Conservation (phyloP, 1,284 basidiomycete species). For the Chiua sp. region DNA sequence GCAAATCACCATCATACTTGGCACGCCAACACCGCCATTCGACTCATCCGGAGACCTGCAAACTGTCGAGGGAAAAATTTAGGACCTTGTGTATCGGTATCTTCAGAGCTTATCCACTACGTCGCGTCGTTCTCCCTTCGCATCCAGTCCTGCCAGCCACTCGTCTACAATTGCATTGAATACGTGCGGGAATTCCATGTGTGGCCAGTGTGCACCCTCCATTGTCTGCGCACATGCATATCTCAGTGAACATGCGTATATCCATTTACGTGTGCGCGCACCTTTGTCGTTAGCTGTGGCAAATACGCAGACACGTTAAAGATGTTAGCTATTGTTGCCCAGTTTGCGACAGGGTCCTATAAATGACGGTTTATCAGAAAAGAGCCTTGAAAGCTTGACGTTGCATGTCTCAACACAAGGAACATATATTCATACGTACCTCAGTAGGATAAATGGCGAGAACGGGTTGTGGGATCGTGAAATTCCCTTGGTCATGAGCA, state of each 20-base stretch:
- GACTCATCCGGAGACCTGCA: too few relatives aligned
- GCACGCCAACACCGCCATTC: too few relatives aligned
- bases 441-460: constrained; percentile 60
- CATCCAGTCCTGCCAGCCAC: constrained; percentile 41
- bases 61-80: too few relatives aligned
- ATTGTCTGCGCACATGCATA: constrained; percentile 42
- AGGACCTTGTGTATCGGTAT: not conserved
- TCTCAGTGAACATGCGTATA: not conserved
- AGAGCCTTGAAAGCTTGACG: not conserved
- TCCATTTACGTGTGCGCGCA: constrained; percentile 28
- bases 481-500: constrained; percentile 59
- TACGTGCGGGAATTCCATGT: constrained; percentile 56
- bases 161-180: constrained; percentile 51
- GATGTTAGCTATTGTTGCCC: constrained; percentile 48
- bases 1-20: too few relatives aligned
- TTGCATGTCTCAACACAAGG: not conserved
- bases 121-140: not conserved
- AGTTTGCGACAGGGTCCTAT: constrained; percentile 73
- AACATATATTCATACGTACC: constrained; percentile 37
- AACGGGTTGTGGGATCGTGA: constrained; percentile 60
- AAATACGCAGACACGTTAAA: constrained; percentile 52
- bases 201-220: constrained; percentile 62
- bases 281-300: constrained; percentile 57
- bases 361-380: not conserved
- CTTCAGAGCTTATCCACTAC: constrained; percentile 22